Base-by-base conservation (phyloP, 2,329 filamentous ascomycete species). In the Zopfia rhizophila region DNA sequence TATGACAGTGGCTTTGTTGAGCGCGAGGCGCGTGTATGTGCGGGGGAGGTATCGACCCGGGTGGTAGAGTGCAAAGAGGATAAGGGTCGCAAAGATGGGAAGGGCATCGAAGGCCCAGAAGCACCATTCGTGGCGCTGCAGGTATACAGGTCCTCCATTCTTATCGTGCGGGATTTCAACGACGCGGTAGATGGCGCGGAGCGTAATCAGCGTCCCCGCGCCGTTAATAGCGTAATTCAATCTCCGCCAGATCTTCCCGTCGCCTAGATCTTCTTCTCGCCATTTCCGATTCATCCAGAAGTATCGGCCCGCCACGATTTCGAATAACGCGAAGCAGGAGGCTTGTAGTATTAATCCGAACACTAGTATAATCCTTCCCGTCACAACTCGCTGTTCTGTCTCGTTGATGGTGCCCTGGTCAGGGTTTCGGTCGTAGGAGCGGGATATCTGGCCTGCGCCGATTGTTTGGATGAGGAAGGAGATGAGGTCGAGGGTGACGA, bases 141-240 rank as follows among this genome's bases (percentile, higher is more conserved):
- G 65, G 53, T 82, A 82, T 12, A 75, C 72, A 5, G 79, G 63
- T n/a, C 76, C 77, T 0, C 66, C 63, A 12, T 57, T 48, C 37
- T 58, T 59, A 38, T 79, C 80, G 24, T 80, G 71, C 0, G 76
- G 74, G 48, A 82, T 82, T 52, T 83, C 79, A 35, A 79, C 71
- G 3, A 79, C 74, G n/a, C 79, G 75, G 48, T 79, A 83, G 19
- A 81, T 70, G n/a, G 76, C 80, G 11, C 79, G 78, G 3, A 80
- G 50, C 67, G 81, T 62, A 28, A 65, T 64, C 24, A 62, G 53
- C 0, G 60, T 53, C 3, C 64, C 66, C 0, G 65, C 68, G 2
- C 67, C 39, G 30, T 69, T 70, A 50, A 69, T 70, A 11, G 66
- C 66, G 39, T 64, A 69, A 7, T 48, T 55, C 10, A 70, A 54